These are phyloP conservation scores for Pezicula neosporulosa DNA, from an alignment of 2,329 filamentous ascomycete species.

Conservation along the genomic window DNA sequence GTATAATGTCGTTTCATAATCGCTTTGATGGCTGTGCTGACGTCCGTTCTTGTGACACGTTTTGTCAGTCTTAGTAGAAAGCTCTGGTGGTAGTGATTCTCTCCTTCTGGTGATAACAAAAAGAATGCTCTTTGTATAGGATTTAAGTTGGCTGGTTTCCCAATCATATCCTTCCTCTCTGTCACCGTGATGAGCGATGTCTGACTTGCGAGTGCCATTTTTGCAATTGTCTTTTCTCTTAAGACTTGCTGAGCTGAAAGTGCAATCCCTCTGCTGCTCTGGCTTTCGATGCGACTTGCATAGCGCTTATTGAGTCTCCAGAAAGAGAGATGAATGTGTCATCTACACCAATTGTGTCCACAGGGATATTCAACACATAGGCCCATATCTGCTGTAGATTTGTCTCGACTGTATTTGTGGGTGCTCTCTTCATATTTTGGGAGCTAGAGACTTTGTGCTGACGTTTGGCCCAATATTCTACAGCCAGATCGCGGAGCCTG, in stretches of 20 bases:
- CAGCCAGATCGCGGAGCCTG: background rate
- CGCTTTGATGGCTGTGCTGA: slow-evolving; percentile 21
- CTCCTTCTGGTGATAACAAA: background rate
- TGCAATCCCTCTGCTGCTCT: slow-evolving; percentile 41
- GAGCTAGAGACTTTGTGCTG: background rate
- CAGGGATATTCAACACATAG: slow-evolving; percentile 37
- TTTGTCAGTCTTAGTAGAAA: slow-evolving; percentile 4
- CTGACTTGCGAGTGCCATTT: background rate
- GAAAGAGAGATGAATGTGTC: slow-evolving; percentile 59
- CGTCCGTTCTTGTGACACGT: background rate
- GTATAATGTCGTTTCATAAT: slow-evolving; percentile 32
- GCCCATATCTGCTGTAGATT: slow-evolving; percentile 46
- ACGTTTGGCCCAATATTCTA: background rate
- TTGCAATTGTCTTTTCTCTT: background rate
- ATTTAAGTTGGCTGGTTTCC: slow-evolving; percentile 12
- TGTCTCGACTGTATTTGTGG: background rate
- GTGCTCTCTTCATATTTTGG: background rate
- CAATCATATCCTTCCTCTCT: slow-evolving; percentile 2
- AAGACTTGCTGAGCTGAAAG: slow-evolving; percentile 22
- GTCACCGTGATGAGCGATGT: background rate
- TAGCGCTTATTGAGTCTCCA: slow-evolving; percentile 57
- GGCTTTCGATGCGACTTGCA: slow-evolving; percentile 56
- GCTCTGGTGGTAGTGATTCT: slow-evolving; percentile 18
- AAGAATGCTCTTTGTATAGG: background rate
- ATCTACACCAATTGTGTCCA: slow-evolving; percentile 46